Percentiles rank a stretch among this genome's conserved stretches.
phyloP scores from a whole-genome alignment of 768 basidiomycete genomes.

The Suillus hirtellus region DNA sequence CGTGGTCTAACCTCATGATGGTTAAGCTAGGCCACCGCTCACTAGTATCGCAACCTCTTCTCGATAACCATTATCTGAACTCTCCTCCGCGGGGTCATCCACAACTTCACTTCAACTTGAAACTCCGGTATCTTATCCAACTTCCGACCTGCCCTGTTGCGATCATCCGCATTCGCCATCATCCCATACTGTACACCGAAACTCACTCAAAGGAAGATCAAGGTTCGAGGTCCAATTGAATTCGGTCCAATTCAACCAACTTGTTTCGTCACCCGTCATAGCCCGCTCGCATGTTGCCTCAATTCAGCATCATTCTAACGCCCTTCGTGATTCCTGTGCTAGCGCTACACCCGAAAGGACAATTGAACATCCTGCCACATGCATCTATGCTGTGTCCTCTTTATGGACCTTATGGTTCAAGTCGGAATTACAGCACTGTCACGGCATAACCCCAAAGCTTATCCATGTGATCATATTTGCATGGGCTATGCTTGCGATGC shows the following conservation, averaged over 20 bases:
- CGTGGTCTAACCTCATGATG: not conserved
- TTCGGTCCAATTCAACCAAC: not conserved
- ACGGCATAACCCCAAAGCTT: not conserved
- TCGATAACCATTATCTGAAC: not conserved
- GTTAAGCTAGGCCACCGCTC: not conserved
- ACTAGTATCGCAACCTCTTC: not conserved
- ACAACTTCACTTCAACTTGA: not conserved
- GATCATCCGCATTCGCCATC: not conserved
- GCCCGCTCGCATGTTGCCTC: constrained; percentile 1
- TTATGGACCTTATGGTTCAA: not conserved
- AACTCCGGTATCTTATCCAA: not conserved
- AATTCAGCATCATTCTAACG: not conserved
- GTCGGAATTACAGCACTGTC: constrained; percentile 3
- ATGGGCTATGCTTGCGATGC: constrained; percentile 3
- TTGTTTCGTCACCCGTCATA: constrained; percentile 1
- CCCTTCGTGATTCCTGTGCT: constrained; percentile 1
- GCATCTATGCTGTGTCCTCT: not conserved
- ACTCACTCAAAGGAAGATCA: not conserved
- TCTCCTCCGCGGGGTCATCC: not conserved
- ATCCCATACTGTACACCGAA: not conserved
- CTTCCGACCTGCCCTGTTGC: not conserved
- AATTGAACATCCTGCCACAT: not conserved
- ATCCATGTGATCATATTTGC: constrained; percentile 3
- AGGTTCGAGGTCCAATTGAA: not conserved
- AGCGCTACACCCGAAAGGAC: constrained; percentile 7